Base-by-base conservation (phyloP, 1,139 yeast genomes). In the Pichia sp. region DNA sequence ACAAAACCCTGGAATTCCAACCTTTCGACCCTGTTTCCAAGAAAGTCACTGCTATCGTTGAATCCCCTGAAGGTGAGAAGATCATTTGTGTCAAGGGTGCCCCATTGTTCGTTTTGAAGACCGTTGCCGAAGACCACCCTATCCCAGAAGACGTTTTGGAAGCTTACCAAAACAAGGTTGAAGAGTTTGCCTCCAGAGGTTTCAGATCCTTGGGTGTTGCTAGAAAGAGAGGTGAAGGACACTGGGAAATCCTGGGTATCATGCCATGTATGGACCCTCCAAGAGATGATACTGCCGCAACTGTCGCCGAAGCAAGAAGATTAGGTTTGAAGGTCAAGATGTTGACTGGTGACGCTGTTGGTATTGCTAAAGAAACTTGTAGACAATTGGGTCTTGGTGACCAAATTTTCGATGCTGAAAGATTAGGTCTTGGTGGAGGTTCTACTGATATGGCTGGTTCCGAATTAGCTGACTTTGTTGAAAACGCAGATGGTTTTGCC, bases 181-280 rank as follows among this genome's bases (percentile, higher is more conserved):
- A 95, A 72, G 97, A 90, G 80, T 89, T 90, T 74, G 97, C 97
- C 72, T 83, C 95, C 69, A 88, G 97, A 85, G 97, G 97, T 85
- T 90, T 90, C 95, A 84, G 97, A 79, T 90, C 97, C 71, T 82
- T 90, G 72, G 97, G 97, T 88, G 96, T 90, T 80, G 96, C 97
- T 68, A 90, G 96, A 83, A 90, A 90, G 95, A 87, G 95, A 86
- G 96, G 96, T 78, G 96, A 90, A 76, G 96, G 95, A 74, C 96
- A 89, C 85, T 90, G 97, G 97, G 96, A 90, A 81, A 87, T 90
- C 70, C 82, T 90, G 72, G 97, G 97, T 79, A 92, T 90, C 80
- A 89, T 90, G 95, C 96, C 97, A 75, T 89, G 96, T 83, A 89
- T 90, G 93, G 97, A 90, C 77, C 97, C 97, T 72, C 97, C 97